Evolutionary conservation across 805 yeast species (phyloP).

Genomic region (Maudiozyma turicensis): DNA sequence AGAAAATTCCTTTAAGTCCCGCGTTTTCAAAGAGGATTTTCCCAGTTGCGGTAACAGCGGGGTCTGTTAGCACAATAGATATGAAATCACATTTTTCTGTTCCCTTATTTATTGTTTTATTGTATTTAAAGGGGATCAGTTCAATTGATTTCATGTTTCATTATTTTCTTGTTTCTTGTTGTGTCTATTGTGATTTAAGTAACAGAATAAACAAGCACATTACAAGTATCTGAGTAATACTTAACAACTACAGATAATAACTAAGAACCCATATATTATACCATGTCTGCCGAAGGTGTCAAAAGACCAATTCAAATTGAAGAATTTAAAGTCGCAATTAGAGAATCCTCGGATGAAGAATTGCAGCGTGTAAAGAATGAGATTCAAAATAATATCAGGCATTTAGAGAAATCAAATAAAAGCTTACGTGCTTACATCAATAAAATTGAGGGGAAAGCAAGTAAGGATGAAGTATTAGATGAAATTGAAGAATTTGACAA

Average conservation of each 20-base stretch:
- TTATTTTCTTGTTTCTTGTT: no score
- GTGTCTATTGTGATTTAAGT: no score
- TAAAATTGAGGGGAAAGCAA: slow-evolving; percentile 17
- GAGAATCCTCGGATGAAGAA: slow-evolving; percentile 41
- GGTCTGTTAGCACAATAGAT: no score
- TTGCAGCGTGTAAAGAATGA: slow-evolving; percentile 27
- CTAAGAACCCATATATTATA: background rate
- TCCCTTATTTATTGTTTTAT: no score
- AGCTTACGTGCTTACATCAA: slow-evolving; percentile 37
- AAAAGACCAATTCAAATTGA: slow-evolving; percentile 33
- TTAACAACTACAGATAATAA: background rate
- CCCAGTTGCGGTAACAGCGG: no score
- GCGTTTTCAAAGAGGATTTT: no score
- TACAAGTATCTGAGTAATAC: no score
- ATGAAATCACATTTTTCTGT: no score
- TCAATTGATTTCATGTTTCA: no score
- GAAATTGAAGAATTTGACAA: slow-evolving; percentile 27
- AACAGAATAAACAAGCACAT: no score
- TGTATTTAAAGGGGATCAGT: no score
- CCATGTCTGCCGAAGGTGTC: slow-evolving; percentile 26
- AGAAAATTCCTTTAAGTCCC: no score
- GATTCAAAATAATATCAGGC: slow-evolving; percentile 35
- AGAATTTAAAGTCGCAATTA: slow-evolving; percentile 45
- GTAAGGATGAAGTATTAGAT: slow-evolving; percentile 27
- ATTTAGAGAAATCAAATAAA: slow-evolving; percentile 43